Percentiles rank a stretch among this genome's conserved stretches.
Conservation (phyloP, 345 rosid genomes). For the Hibiscus trionum region DNA sequence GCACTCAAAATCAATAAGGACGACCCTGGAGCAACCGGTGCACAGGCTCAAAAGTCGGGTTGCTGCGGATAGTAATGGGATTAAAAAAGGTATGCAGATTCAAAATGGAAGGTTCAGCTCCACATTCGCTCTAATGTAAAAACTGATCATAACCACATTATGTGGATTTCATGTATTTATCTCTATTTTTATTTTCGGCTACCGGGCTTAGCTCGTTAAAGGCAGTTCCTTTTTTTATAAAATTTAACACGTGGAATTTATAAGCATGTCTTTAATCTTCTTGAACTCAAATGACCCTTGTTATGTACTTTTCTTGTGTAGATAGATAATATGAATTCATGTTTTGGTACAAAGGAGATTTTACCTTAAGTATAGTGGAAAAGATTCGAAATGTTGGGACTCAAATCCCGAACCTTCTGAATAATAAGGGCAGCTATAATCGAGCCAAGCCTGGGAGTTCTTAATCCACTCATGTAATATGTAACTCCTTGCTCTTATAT, state of each 20-base stretch:
- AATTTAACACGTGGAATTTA: slow-evolving; percentile 11
- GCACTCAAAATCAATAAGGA: slow-evolving; percentile 49
- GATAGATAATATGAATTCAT: slow-evolving; percentile 13
- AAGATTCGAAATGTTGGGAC: background rate
- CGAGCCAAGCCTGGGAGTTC: background rate
- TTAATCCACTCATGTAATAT: background rate
- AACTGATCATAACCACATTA: slow-evolving; percentile 9
- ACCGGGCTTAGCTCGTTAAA: slow-evolving; percentile 9
- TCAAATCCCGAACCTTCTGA: background rate
- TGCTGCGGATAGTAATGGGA: slow-evolving; percentile 48
- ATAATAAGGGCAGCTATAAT: background rate
- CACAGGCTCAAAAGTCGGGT: slow-evolving; percentile 36
- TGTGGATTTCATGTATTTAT: slow-evolving; percentile 13
- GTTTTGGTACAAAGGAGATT: background rate
- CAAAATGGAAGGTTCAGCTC: slow-evolving; percentile 2
- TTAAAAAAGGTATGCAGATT: background rate
- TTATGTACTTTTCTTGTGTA: background rate
- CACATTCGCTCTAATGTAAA: slow-evolving; percentile 6
- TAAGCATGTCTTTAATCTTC: background rate
- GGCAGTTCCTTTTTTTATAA: slow-evolving; percentile 1
- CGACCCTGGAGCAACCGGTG: slow-evolving; percentile 26
- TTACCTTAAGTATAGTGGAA: background rate
- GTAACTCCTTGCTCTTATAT: background rate
- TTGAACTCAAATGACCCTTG: background rate
- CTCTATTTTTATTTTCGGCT: slow-evolving; percentile 1